phyloP scores from a whole-genome alignment of 257 asterid species.

The Solanum gracilifrons region DNA sequence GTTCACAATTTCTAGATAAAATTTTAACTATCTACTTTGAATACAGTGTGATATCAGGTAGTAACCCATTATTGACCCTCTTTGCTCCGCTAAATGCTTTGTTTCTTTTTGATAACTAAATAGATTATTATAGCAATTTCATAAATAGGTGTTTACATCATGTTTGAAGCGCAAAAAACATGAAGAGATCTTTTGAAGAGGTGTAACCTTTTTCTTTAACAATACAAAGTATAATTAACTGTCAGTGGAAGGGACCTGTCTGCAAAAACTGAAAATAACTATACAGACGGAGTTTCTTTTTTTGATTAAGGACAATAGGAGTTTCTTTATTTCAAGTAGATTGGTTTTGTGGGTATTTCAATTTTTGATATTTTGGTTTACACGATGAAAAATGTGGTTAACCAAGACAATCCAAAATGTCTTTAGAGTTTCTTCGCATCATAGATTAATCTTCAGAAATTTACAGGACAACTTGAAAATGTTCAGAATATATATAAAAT shows the following conservation, averaged over 20 bases:
- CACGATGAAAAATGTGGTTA: not conserved
- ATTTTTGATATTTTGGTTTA: not conserved
- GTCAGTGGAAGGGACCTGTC: not conserved
- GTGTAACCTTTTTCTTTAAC: not conserved
- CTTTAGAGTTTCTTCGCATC: not conserved
- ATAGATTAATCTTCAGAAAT: not conserved
- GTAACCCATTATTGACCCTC: not conserved
- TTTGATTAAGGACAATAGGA: not conserved
- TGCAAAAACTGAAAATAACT: not conserved
- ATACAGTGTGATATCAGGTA: not conserved
- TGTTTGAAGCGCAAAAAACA: not conserved
- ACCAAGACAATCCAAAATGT: not conserved
- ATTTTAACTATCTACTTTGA: not conserved
- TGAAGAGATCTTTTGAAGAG: not conserved
- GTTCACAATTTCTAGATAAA: not conserved
- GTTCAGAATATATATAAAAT: not conserved
- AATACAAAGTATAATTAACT: not conserved
- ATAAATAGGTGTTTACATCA: not conserved
- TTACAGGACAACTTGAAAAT: not conserved
- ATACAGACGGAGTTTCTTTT: not conserved
- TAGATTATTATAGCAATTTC: not conserved
- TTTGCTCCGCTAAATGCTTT: not conserved
- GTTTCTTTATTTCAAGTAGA: not conserved
- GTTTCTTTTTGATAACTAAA: not conserved
- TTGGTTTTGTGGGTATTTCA: not conserved